Evolutionary conservation across 768 basidiomycete species (phyloP), one percentile per base, ranked within the genome.

Genomic region (Mycena rebaudengoi): DNA sequence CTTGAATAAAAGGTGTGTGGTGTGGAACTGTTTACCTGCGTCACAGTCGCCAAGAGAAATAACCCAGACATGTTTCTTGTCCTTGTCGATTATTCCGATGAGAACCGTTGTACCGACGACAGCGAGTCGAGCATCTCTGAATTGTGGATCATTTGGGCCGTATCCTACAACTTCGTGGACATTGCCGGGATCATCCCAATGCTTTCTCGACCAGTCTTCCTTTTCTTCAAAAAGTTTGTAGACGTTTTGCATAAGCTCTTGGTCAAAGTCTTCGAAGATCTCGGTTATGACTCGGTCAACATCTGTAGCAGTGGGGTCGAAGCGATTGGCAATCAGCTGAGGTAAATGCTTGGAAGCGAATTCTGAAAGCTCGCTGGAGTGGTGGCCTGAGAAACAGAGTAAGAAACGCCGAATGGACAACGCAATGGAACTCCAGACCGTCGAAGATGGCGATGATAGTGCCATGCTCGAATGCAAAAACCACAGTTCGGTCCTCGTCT

Each of bases 1-100:
- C n/a, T n/a, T n/a, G n/a, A n/a, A 48, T 26, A 30, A 11, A 4
- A 6, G 44, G 8, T 32, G 14, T 33, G 11, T 1, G 23, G 4
- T 29, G 48, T 4, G 3, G n/a, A 13, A 28, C n/a, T 18, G 13
- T 37, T 26, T 25, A 67, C 65, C 56, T 25, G 61, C 65, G 21
- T 60, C 48, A 25, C 60, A 67, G 39, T 67, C 65, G 26, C 65
- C 65, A 23, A 67, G 37, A 5, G 65, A 67, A 0, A 59, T 56
- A 4, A 67, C 51, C 60, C 65, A 67, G 10, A 67, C 25, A 11
- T 37, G 20, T 21, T 48, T 40, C 16, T 54, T 67, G 11, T 25
- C 44, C 18, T 52, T 62, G 49, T 59, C 61, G 51, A 67, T 54
- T 54, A 67, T 62, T 21, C 65, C 65, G 7, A 62, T 41, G 43